These are phyloP conservation scores for Hydrangea macrophylla DNA, from an alignment of 148 eudicot species.

Conservation along the genomic window DNA sequence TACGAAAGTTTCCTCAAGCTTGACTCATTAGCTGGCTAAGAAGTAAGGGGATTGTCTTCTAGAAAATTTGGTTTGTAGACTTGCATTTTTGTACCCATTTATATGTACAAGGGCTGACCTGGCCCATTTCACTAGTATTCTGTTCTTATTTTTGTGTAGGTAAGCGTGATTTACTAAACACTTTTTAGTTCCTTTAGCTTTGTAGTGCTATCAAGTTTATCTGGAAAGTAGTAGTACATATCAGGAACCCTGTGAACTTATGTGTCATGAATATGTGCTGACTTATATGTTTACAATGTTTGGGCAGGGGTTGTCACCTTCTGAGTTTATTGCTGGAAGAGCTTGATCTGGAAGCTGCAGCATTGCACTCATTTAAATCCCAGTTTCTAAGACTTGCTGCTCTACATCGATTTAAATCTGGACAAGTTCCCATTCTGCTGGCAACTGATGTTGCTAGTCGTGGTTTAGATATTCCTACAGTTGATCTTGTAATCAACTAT, in stretches of 20 bases:
- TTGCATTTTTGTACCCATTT: no score
- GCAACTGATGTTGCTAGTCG: slow-evolving; percentile 95
- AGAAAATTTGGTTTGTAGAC: no score
- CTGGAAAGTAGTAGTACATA: neutral
- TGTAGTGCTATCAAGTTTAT: neutral
- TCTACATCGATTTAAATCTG: slow-evolving; percentile 78
- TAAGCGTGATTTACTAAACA: no score
- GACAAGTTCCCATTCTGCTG: slow-evolving; percentile 60
- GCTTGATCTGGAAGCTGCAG: slow-evolving; percentile 75
- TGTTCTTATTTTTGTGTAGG: no score
- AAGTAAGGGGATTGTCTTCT: neutral
- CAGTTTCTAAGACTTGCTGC: slow-evolving; percentile 79
- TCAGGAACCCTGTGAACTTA: neutral
- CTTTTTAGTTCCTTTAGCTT: neutral
- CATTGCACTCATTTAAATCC: slow-evolving; percentile 65
- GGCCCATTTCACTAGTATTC: no score
- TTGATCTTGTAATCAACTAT: slow-evolving; percentile 93
- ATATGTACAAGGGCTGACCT: no score
- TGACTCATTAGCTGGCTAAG: neutral
- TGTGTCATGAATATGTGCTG: neutral
- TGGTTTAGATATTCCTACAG: slow-evolving; percentile 92
- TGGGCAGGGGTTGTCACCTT: slow-evolving; percentile 65
- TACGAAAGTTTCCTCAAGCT: neutral
- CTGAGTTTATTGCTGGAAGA: slow-evolving; percentile 73
- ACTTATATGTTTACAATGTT: slow-evolving; percentile 10